phyloP scores from a whole-genome alignment of 2,329 filamentous ascomycete species.

The Xylariaceae sp. region DNA sequence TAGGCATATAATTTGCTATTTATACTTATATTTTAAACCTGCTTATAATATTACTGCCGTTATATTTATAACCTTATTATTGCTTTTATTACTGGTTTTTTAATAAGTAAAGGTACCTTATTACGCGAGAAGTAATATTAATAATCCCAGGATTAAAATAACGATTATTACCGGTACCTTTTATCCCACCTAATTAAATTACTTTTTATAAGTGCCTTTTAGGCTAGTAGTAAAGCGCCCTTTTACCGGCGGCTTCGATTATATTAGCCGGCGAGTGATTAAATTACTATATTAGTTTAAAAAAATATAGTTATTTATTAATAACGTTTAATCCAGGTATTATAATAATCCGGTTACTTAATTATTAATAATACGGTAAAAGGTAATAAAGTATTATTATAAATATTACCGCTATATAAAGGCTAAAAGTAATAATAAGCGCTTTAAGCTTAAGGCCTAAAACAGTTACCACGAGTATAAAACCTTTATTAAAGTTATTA shows the following conservation, averaged over 20 bases:
- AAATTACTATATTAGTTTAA: too few relatives aligned
- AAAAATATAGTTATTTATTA: too few relatives aligned
- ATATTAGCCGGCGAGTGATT: too few relatives aligned
- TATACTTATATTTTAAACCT: too few relatives aligned
- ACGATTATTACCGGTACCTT: too few relatives aligned
- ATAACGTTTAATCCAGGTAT: background rate
- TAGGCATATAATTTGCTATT: too few relatives aligned
- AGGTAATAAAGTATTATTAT: background rate
- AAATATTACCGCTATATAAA: background rate
- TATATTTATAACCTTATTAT: background rate
- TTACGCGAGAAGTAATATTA: background rate
- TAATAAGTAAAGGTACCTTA: background rate
- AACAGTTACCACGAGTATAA: too few relatives aligned
- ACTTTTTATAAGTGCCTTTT: background rate
- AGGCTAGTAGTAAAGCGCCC: too few relatives aligned
- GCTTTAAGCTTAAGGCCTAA: background rate
- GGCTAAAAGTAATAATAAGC: background rate
- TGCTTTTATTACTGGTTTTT: background rate
- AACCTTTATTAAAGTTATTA: background rate
- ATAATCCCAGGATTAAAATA: background rate
- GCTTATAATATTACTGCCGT: conserved; percentile 2
- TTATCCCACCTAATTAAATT: too few relatives aligned
- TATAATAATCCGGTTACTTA: background rate
- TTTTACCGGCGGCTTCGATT: too few relatives aligned
- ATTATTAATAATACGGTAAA: background rate